Base-by-base conservation (phyloP, 108 stramenopile genomes). In the Cyclotella baltica region DNA sequence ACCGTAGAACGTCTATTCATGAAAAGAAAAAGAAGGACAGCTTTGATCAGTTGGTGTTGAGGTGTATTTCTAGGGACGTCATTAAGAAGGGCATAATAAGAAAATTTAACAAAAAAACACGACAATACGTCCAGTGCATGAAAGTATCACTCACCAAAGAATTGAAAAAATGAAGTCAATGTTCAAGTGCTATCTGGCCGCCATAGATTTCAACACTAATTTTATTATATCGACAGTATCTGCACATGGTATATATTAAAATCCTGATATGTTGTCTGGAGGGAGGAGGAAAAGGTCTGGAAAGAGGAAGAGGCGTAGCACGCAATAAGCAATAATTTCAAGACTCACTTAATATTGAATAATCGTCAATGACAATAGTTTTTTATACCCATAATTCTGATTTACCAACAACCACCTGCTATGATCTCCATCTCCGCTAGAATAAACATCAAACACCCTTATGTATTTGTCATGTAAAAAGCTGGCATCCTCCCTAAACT, bases 21-120 rank as follows among this genome's bases (percentile, higher is more conserved):
- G 15, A 31, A 13, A 83, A 83, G 53, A 72, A 58, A 67, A 59
- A 59, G n/a, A 72, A 62, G 38, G 58, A 40, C 20, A 62, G 62
- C 28, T 72, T 72, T 43, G 38, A 37, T 0, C 18, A 30, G 20
- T 37, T 59, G 18, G 23, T 62, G 13, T 15, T 8, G 6, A 62
- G 47, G n/a, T 38, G 36, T 18, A 61, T 62, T 9, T 59, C 72
- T 19, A 59, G 59, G 40, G 72, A 72, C 22, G 1, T 37, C 11
- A 37, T 72, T 20, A 43, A 6, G 13, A 6, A 6, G 13, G 40
- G 13, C 13, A 11, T 43, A 43, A 13, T 43, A 11, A 43, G 40
- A 13, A 6, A 43, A 13, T 43, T 13, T 13, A 43, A 13, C 13
- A 43, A 6, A 43, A 43, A 13, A 43, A 11, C 40, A 43, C 6